Evolutionary conservation across 106 monocot genomes (phyloP), one percentile per base, ranked within the genome.

Genomic region (Alisma plantagoaquatica): DNA sequence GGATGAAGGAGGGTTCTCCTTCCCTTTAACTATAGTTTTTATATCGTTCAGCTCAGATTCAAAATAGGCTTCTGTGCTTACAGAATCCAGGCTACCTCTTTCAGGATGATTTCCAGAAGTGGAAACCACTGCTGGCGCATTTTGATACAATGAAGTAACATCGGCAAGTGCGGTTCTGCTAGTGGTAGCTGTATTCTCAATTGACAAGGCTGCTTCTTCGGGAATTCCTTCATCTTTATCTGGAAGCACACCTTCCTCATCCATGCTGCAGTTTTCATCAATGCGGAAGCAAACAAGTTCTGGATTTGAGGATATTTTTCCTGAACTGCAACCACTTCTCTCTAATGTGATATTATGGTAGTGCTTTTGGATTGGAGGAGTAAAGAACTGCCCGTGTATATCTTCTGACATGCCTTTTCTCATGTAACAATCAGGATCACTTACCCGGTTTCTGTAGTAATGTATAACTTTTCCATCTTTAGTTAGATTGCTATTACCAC

Each of bases 201-300:
- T 57, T 33, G 35, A 54, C 31, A 27, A 52, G 47, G 29, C 26
- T 23, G 22, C 31, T 27, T 41, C 65, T 50, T 45, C 31, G 27
- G 63, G 56, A 42, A 7, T 53, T n/a, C 23, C 50, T 16, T 59
- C 31, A n/a, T 55, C 29, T 31, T 27, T 49, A 61, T 46, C 41
- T 21, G 12, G 14, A 49, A 54, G 30, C 0, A 18, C 64, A 61
- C 73, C 74, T 66, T 72, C 78, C 55, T 79, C 79, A 59, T 50
- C 35, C 19, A 63, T 77, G 42, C 54, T 58, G 19, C 62, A 59
- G 66, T 82, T 70, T 73, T 86, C 92, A 56, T 92, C 85, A 65
- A 92, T 92, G 22, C 78, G 61, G 62, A 86, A 92, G 52, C 92
- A 92, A 35, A 55, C 38, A 29, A 76, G 76, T 35, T 73, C 83